phyloP scores from a whole-genome alignment of 2,329 filamentous ascomycete species.

The Pseudogymnoascus sp. region DNA sequence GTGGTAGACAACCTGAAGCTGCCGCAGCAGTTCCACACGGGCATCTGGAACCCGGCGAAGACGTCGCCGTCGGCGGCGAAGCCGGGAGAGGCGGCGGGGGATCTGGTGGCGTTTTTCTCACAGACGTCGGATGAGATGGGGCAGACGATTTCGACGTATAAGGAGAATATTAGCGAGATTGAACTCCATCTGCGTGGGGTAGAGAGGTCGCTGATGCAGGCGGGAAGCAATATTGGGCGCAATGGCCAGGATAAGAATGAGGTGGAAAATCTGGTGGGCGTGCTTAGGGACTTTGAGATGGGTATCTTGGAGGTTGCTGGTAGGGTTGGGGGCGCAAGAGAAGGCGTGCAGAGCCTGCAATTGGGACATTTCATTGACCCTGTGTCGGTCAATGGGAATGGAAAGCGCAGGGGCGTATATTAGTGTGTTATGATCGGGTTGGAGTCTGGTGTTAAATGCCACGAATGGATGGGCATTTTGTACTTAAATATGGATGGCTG shows the following conservation, averaged over 20 bases:
- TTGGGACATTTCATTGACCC: slow-evolving; percentile 31
- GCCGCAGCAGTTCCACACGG: slow-evolving; percentile 45
- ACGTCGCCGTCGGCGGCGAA: slow-evolving; percentile 30
- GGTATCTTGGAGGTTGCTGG: slow-evolving; percentile 55
- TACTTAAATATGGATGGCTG: slow-evolving; percentile 1
- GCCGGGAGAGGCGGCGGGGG: slow-evolving; percentile 45
- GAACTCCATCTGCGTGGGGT: slow-evolving; percentile 56
- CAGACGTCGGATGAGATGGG: slow-evolving; percentile 54
- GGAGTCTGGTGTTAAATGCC: slow-evolving; percentile 6
- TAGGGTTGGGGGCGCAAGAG: slow-evolving; percentile 49
- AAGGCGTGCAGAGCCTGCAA: slow-evolving; percentile 51
- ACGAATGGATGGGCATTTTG: background rate
- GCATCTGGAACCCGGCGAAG: slow-evolving; percentile 37
- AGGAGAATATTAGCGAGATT: slow-evolving; percentile 52
- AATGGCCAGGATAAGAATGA: slow-evolving; percentile 31
- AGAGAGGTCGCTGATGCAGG: slow-evolving; percentile 49
- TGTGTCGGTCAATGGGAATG: background rate
- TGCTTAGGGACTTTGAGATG: slow-evolving; percentile 56
- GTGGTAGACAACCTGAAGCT: slow-evolving; percentile 68
- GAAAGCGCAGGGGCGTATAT: slow-evolving; percentile 9
- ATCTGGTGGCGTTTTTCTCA: slow-evolving; percentile 57
- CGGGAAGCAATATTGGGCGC: slow-evolving; percentile 28
- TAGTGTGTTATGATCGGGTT: slow-evolving; percentile 2
- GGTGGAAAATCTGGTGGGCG: slow-evolving; percentile 44
- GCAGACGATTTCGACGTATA: slow-evolving; percentile 47